Base-by-base conservation (phyloP, 2,329 filamentous ascomycete species). In the Clarireedia hainanense region DNA sequence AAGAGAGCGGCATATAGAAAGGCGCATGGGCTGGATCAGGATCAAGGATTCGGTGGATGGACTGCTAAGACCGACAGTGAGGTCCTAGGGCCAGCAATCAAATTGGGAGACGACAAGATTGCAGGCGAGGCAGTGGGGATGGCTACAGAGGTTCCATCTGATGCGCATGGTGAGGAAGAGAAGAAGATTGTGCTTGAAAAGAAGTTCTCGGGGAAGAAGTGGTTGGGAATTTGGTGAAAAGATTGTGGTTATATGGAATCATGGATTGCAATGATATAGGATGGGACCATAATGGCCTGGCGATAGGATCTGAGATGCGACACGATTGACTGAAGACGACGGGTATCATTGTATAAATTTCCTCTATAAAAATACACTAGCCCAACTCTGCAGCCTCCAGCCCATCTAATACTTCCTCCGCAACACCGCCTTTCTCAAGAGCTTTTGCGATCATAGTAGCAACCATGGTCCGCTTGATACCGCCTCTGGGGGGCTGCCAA, bases 1-100 rank as follows among this genome's bases (percentile, higher is more conserved):
- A 96, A 96, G 81, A 80, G 92, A 65, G 81, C 81, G 59, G 84
- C 88, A 71, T 99, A 90, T 73, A 84, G 91, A 66, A 85, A 89
- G 72, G 89, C 87, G 58, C 90, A 96, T 75, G 91, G 90, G 9
- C 71, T 95, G 67, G 86, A 91, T 70, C 75, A 80, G 64, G 76
- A 79, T 65, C 74, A 80, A 51, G 77, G 77, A 34, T 76, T 85
- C 64, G 75, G 75, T 6, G 74, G 74, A 3, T 76, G 75, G 74
- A 73, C 69, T 12, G 70, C 72, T 61, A 74, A 62, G 67, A 67
- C 34, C 60, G 72, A 69, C 60, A 56, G 52, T 24, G 59, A 69
- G 47, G 54, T 58, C 9, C 55, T 69, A 50, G 72, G 68, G 1
- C 66, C 70, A 15, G 67, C 62, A 4, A 67, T 69, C 12, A 60